Base-by-base conservation (phyloP, 768 basidiomycete genomes). In the Macrolepiota fuliginosa region DNA sequence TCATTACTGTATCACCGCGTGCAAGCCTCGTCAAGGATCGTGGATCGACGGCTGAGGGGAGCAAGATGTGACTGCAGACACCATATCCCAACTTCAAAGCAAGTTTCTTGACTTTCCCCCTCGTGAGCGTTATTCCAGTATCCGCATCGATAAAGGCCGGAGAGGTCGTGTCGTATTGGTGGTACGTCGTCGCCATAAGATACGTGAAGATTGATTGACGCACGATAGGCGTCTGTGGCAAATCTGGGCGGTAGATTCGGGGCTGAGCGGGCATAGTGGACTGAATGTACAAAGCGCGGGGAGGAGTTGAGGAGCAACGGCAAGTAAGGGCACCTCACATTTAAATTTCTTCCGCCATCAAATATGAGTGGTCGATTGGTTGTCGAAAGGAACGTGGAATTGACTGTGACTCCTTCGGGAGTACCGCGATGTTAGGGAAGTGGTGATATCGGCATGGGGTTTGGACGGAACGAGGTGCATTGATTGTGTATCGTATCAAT, bases 181-280 rank as follows among this genome's bases (percentile, higher is more conserved):
- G 57, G 39, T 67, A 66, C 6, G 63, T 65, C 0, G 64, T 63
- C 17, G 58, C 55, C 51, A 72, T 67, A 32, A 72, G 61, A 13
- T 62, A 56, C 36, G 71, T 72, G 56, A 69, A 72, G 39, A 72
- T 62, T 22, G 68, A 69, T 13, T 45, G 53, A 25, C 56, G 65
- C n/a, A 62, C 25, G 35, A 68, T 49, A n/a, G 65, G 67, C 4
- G 69, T 65, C 19, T 64, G 57, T 1, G 70, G 65, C 7, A 63
- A 2, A 10, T 42, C 51, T 2, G 70, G 71, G 24, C 47, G 61
- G 49, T 72, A 72, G 52, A 71, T 61, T 46, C 58, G 61, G 2
- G 71, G 69, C 19, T 68, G 42, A 58, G 62, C 64, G 61, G 50
- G 10, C 29, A 46, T 54, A 13, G 49, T 1, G 6, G 42, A 19